Evolutionary conservation across 345 rosid genomes (phyloP), one percentile per base, ranked within the genome.

Genomic region (Sonneratia alba): DNA sequence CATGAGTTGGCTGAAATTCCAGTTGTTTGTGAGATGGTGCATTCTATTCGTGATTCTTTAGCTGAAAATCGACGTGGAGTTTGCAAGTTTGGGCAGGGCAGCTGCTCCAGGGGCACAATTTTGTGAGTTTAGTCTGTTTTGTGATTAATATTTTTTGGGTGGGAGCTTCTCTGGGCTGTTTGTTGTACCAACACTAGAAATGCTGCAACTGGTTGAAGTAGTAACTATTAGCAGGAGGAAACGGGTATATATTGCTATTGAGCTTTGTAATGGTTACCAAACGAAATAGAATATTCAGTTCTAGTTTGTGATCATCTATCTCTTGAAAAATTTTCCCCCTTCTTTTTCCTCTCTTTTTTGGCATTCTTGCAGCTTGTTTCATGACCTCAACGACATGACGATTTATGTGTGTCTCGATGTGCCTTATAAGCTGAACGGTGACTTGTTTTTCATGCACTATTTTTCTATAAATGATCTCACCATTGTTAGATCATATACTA

Each of bases 21-120:
- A 74, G 80, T 79, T 48, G 92, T 95, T 38, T 40, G 51, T 37
- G 83, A 86, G 56, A 85, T 92, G 97, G 70, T 92, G 71, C 92
- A 77, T 76, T 95, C 97, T 67, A 82, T 92, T 68, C 89, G 88
- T 59, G 90, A 81, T 81, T 90, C 96, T 67, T 89, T 85, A 71
- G 66, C 83, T 34, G 88, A 80, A 85, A 83, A 81, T 78, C 96
- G 93, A 3, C 91, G 96, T 65, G 97, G 97, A 70, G 86, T 90
- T 77, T 90, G 97, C 90, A 95, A 86, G 81, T 87, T 82, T 76
- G 87, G 96, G 71, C 85, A 85, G 48, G 87, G 92, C 88, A 82
- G 57, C 66, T 70, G 75, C 53, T 79, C 85, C 56, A 83, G 79
- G 85, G 57, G 34, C 13, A 19, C 65, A 27, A 27, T 13, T 62